A percentile compares a stretch with the other conserved stretches of the same genome.
These are phyloP conservation scores for Jimgerdemannia lactiflua DNA, from an alignment of 192 early-diverging fungal genomes.

Conservation along the genomic window DNA sequence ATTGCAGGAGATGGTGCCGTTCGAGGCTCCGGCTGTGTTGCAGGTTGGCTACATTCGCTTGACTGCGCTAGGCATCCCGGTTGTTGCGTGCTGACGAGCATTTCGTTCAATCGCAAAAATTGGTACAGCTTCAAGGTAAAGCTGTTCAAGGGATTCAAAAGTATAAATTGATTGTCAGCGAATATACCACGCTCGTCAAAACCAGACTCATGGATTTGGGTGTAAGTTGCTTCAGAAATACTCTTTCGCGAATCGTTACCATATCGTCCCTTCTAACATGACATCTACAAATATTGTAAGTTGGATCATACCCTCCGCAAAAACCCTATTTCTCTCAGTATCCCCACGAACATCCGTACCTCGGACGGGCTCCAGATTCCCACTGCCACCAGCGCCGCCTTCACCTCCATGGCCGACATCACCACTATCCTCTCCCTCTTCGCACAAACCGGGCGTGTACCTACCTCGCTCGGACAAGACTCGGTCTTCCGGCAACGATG, in stretches of 20 bases:
- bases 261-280: no score
- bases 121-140: not conserved
- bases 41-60: not conserved
- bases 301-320: not conserved
- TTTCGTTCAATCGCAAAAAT: not conserved
- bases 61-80: not conserved
- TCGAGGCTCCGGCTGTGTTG: not conserved
- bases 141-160: not conserved
- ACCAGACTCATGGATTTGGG: not conserved
- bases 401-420: not conserved
- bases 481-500: not conserved
- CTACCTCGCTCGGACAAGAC: not conserved
- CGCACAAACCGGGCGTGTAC: not conserved
- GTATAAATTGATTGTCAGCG: not conserved
- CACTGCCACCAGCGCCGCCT: not conserved
- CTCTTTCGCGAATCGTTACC: not conserved
- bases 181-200: not conserved
- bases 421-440: not conserved
- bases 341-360: not conserved
- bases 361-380: not conserved
- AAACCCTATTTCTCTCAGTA: not conserved
- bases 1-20: not conserved
- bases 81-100: not conserved
- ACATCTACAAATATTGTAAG: not conserved
- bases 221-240: not conserved